These are phyloP conservation scores for Casuarina equisetifolia DNA, from an alignment of 306 rosid species.

Conservation along the genomic window DNA sequence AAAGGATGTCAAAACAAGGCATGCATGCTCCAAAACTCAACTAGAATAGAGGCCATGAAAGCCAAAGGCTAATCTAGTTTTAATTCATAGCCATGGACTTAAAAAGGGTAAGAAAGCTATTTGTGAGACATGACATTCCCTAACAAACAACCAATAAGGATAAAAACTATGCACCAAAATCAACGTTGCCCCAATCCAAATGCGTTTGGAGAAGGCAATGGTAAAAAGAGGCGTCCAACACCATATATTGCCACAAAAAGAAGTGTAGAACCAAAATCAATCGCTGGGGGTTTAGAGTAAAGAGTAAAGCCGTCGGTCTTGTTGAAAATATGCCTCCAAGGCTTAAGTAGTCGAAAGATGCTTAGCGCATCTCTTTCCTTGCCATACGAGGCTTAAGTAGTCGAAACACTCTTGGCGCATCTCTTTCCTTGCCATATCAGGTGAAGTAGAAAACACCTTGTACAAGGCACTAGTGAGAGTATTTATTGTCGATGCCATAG, in stretches of 20 bases:
- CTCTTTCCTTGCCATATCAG: constrained; percentile 47
- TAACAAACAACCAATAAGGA: not conserved
- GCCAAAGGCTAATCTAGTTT: not conserved
- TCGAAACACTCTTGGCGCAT: constrained; percentile 61
- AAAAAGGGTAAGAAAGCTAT: not conserved
- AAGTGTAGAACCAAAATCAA: constrained; percentile 62
- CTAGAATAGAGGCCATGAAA: too few species aligned
- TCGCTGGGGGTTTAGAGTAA: constrained; percentile 64
- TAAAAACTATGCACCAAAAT: constrained; percentile 36
- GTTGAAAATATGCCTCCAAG: constrained; percentile 45
- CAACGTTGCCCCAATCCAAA: constrained; percentile 60
- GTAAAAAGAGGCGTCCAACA: constrained; percentile 59
- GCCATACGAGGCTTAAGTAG: constrained; percentile 50
- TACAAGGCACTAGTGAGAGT: constrained; percentile 61
- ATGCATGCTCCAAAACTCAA: not conserved
- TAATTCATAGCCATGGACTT: not conserved
- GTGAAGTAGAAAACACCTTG: constrained; percentile 48
- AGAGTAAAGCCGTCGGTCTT: constrained; percentile 55
- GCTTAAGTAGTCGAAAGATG: too few species aligned
- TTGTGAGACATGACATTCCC: not conserved
- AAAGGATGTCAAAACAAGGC: too few species aligned
- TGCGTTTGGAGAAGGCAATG: constrained; percentile 64
- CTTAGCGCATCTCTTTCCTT: constrained; percentile 48
- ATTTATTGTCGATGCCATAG: constrained; percentile 60
- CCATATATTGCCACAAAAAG: constrained; percentile 66